Percentiles rank a stretch among this genome's conserved stretches.
These are phyloP conservation scores for Atkinsonella hypoxylon DNA, from an alignment of 2,329 filamentous ascomycete genomes.

Conservation along the genomic window DNA sequence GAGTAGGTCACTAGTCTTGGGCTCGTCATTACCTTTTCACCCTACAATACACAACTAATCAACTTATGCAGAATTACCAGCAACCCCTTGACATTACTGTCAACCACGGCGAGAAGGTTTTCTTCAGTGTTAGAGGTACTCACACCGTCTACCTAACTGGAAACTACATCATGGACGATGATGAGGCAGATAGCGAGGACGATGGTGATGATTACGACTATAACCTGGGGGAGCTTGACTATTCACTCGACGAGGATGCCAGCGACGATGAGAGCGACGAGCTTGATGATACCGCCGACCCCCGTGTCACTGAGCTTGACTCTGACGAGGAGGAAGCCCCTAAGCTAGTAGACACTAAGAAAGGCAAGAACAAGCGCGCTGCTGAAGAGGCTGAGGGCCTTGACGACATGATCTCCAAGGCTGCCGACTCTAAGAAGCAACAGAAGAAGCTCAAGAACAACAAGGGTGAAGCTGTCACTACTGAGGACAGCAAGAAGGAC, in stretches of 20 bases:
- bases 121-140: conserved; percentile 82
- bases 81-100: conserved; percentile 91
- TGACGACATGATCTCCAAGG: conserved; percentile 74
- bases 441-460: conserved; percentile 99
- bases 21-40: background rate
- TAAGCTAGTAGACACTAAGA: conserved; percentile 46
- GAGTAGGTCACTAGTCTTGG: conserved; percentile 44
- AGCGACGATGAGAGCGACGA: conserved; percentile 66
- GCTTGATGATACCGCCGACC: conserved; percentile 65
- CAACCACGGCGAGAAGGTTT: conserved; percentile 76
- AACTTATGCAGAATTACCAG: conserved; percentile 66
- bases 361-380: conserved; percentile 88
- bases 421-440: conserved; percentile 77
- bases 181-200: conserved; percentile 42
- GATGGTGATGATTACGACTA: conserved; percentile 70
- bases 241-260: conserved; percentile 57
- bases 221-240: conserved; percentile 67
- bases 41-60: conserved; percentile 16
- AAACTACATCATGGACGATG: conserved; percentile 78
- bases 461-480: conserved; percentile 70
- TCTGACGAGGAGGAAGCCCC: conserved; percentile 65
- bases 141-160: conserved; percentile 88
- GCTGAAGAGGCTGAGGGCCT: conserved; percentile 65
- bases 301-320: conserved; percentile 74
- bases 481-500: conserved; percentile 48